These are phyloP conservation scores for Kodamaea ohmeri DNA, from an alignment of 1,139 yeast genomes.

Conservation along the genomic window DNA sequence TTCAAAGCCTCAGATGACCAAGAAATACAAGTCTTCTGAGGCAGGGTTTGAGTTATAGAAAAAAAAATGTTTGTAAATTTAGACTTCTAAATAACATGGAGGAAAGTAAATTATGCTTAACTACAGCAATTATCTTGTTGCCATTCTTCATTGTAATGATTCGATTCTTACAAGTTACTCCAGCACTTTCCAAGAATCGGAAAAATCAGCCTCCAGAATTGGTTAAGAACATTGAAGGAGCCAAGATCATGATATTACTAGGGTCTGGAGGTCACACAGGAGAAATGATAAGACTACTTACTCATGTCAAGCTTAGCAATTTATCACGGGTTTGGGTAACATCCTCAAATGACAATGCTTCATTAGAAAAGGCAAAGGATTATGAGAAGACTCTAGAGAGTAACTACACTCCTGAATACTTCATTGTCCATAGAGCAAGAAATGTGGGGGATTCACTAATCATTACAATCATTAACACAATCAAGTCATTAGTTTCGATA, in stretches of 20 bases:
- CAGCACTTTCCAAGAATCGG: slow-evolving; percentile 18
- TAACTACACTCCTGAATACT: slow-evolving; percentile 22
- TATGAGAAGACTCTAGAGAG: slow-evolving; percentile 32
- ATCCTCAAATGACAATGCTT: slow-evolving; percentile 59
- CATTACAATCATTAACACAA: slow-evolving; percentile 54
- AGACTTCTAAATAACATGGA: slow-evolving; percentile 1
- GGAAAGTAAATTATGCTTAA: slow-evolving; percentile 9
- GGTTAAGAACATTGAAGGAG: background rate
- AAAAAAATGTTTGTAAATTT: background rate
- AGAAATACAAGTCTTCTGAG: slow-evolving; percentile 17
- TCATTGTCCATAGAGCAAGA: slow-evolving; percentile 69
- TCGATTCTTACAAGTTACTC: slow-evolving; percentile 31
- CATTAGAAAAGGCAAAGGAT: slow-evolving; percentile 47
- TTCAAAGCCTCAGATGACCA: slow-evolving; percentile 2
- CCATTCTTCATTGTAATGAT: slow-evolving; percentile 26
- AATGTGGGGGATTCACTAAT: slow-evolving; percentile 62
- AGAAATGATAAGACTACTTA: slow-evolving; percentile 75
- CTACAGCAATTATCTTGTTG: slow-evolving; percentile 21
- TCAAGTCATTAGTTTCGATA: slow-evolving; percentile 36
- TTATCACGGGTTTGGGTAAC: slow-evolving; percentile 45
- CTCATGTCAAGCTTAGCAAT: slow-evolving; percentile 27
- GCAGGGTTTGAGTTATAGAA: slow-evolving; percentile 20
- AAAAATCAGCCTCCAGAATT: background rate
- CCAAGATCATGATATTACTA: slow-evolving; percentile 51
- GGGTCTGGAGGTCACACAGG: slow-evolving; percentile 97